Base-by-base conservation (phyloP, 176 grass and related monocot genomes). In the Musa acuminata region DNA sequence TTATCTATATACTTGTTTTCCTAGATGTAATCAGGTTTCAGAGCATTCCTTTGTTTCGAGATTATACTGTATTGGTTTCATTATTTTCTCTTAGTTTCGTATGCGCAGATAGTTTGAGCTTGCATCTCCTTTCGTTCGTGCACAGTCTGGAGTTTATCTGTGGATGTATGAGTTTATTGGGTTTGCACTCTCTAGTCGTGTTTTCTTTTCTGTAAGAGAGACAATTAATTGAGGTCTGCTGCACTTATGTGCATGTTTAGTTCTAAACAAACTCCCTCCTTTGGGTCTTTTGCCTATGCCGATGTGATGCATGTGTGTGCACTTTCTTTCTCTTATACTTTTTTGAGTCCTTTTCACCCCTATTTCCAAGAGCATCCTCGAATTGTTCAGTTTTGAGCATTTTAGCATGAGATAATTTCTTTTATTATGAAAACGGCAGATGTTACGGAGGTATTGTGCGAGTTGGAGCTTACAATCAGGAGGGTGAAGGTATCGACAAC, bases 401-500 rank as follows among this genome's bases (percentile, higher is more conserved):
- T 50, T 69, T 1, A 51, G 11, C 50, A 8, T 26, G 62, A 20
- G 8, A 70, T 70, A 3, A 9, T 43, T 21, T 70, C n/a, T 60
- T 75, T 52, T 77, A 19, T 65, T 24, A 14, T 52, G 35, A 60
- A 49, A 24, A 17, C 52, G 49, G 75, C 48, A 77, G 75, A 77
- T 77, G 75, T 77, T 1, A 77, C 75, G 1, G 59, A 77, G 43
- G 75, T 77, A 26, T 51, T 77, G 29, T 65, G 43, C 52, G 75
- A 65, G 60, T 60, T 77, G 58, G 75, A 77, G 59, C 75, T 77
- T 51, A 77, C 60, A 25, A 77, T 77, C 21, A 51, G 59, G 59
- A 65, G 75, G 48, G 75, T 77, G 58, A 64, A 77, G 12, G 75
- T 77, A 25, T 77, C 75, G 1, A 77, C 75, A 21, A 77, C 75